phyloP scores from a whole-genome alignment of 164 flowering plant species.

The Sextonia rubra region DNA sequence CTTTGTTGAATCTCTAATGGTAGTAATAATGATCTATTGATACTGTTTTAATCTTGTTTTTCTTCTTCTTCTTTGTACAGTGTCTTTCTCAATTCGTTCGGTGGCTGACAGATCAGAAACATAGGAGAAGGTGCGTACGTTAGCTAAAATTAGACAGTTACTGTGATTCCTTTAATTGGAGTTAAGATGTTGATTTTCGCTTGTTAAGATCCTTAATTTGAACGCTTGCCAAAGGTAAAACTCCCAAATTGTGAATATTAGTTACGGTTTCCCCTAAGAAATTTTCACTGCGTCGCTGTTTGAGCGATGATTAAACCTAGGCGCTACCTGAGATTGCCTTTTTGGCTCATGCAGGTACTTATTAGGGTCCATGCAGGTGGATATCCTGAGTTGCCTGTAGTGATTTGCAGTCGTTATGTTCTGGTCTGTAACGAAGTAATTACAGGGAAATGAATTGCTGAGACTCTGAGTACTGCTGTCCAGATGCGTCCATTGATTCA shows the following conservation, averaged over 20 bases:
- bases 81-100: neutral
- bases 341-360: neutral
- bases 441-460: no score
- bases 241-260: no score
- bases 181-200: neutral
- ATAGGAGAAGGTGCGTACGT: neutral
- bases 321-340: neutral
- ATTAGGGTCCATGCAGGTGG: neutral
- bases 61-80: neutral
- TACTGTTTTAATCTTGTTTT: neutral
- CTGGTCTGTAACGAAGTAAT: no score
- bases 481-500: no score
- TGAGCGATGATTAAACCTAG: neutral
- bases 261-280: no score
- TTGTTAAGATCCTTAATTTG: no score
- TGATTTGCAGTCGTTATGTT: no score
- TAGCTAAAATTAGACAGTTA: neutral
- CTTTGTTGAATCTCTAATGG: no score
- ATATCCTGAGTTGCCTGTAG: neutral
- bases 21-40: neutral
- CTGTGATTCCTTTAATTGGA: neutral
- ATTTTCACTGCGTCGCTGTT: neutral
- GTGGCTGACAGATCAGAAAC: constrained; percentile 5
- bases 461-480: no score
- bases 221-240: no score